Percentiles rank a stretch among this genome's conserved stretches.
Conservation (phyloP, 768 basidiomycete genomes). For the Filobasidium floriforme region DNA sequence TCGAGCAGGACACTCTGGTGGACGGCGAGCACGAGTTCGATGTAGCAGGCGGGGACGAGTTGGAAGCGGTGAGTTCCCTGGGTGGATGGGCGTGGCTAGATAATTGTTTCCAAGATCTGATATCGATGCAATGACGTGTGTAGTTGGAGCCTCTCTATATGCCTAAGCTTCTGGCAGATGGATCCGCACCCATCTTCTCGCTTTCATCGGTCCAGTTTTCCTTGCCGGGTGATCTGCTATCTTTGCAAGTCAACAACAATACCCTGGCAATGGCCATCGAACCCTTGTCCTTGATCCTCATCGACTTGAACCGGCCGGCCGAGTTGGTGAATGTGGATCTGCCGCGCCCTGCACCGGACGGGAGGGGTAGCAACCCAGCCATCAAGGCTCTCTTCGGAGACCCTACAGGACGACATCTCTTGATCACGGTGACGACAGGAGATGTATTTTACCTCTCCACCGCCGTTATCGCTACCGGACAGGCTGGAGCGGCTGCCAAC, state of each 20-base stretch:
- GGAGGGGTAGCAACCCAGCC: slow-evolving; percentile 43
- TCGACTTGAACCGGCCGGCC: slow-evolving; percentile 80
- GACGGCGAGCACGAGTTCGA: slow-evolving; percentile 40
- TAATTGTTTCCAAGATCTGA: no score
- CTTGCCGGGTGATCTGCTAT: slow-evolving; percentile 73
- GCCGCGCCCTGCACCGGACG: slow-evolving; percentile 55
- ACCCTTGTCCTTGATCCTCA: slow-evolving; percentile 71
- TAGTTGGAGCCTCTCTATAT: slow-evolving; percentile 46
- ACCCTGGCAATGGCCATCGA: slow-evolving; percentile 74
- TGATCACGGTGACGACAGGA: slow-evolving; percentile 75
- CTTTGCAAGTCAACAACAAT: slow-evolving; percentile 77
- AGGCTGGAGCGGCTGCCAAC: slow-evolving; percentile 14
- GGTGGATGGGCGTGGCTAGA: not conserved
- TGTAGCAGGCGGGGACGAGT: slow-evolving; percentile 47
- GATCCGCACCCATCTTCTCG: slow-evolving; percentile 33
- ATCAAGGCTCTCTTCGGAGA: slow-evolving; percentile 83
- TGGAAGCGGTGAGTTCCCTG: slow-evolving; percentile 47
- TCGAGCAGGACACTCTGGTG: slow-evolving; percentile 56
- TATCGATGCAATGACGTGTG: not conserved
- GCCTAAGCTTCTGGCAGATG: slow-evolving; percentile 25
- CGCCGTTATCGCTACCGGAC: slow-evolving; percentile 14
- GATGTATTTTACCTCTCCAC: slow-evolving; percentile 89
- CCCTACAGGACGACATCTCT: slow-evolving; percentile 81
- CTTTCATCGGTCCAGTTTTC: slow-evolving; percentile 65
- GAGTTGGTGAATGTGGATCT: slow-evolving; percentile 66